Evolutionary conservation across 2,329 filamentous ascomycete species (phyloP).

Genomic region (Ilyonectria robusta): DNA sequence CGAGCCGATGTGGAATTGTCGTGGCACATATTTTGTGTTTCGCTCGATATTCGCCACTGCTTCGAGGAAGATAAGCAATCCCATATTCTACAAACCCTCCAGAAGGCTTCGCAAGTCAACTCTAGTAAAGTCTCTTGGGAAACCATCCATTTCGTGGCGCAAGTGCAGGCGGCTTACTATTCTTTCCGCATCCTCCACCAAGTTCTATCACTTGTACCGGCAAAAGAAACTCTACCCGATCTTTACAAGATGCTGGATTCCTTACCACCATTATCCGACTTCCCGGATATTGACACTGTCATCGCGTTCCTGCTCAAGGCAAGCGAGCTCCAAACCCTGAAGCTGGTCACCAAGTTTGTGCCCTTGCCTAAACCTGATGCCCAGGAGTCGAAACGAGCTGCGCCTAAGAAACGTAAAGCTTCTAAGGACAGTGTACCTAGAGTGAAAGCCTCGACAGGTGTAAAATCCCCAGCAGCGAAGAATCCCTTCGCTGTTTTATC

Average conservation of each 20-base stretch:
- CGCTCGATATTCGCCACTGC: constrained; percentile 50
- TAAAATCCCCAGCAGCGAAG: constrained; percentile 22
- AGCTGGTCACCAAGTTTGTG: constrained; percentile 39
- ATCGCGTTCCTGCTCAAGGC: constrained; percentile 38
- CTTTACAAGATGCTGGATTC: constrained; percentile 40
- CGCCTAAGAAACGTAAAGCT: constrained; percentile 31
- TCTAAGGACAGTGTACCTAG: constrained; percentile 18
- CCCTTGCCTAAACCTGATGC: constrained; percentile 19
- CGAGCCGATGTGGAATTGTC: constrained; percentile 12
- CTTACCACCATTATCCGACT: constrained; percentile 46
- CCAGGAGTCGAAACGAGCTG: constrained; percentile 8
- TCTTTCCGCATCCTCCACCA: constrained; percentile 68
- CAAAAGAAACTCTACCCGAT: constrained; percentile 25
- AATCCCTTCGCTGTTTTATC: constrained; percentile 47
- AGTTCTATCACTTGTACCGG: constrained; percentile 43
- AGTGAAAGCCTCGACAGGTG: constrained; percentile 3
- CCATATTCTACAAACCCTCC: constrained; percentile 43
- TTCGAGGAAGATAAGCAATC: constrained; percentile 47
- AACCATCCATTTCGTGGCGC: constrained; percentile 72
- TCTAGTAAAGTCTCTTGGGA: constrained; percentile 62
- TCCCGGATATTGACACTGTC: constrained; percentile 41
- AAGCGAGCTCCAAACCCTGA: constrained; percentile 25
- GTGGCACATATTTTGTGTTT: constrained; percentile 49
- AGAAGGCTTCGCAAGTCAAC: constrained; percentile 20
- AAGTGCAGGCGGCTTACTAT: constrained; percentile 72